Evolutionary conservation across 495 filamentous ascomycete species (phyloP).

Genomic region (Parathielavia appendiculata): DNA sequence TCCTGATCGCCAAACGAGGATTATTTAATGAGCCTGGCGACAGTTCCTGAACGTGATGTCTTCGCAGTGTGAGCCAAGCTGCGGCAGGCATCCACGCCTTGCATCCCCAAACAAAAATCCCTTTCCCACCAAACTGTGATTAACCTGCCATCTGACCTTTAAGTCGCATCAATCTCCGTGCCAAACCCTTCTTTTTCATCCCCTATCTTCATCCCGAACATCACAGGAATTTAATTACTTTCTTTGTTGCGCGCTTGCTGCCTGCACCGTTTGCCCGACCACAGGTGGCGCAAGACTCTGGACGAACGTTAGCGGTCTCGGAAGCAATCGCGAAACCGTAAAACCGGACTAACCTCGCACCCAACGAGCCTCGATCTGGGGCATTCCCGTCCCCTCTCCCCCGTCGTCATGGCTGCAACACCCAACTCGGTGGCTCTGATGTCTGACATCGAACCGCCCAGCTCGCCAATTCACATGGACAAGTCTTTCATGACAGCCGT

Average conservation of each 20-base stretch:
- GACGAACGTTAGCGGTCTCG: neutral
- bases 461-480: slow-evolving; percentile 30
- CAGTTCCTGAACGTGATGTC: slow-evolving; percentile 26
- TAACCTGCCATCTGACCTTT: neutral
- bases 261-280: slow-evolving; percentile 2
- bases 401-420: slow-evolving; percentile 31
- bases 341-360: neutral
- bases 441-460: slow-evolving; percentile 31
- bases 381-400: neutral
- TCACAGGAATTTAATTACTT: slow-evolving; percentile 1
- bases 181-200: neutral
- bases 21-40: slow-evolving; percentile 16
- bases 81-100: slow-evolving; percentile 23
- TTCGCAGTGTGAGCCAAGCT: slow-evolving; percentile 23
- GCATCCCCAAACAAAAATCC: slow-evolving; percentile 16
- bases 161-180: neutral
- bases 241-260: neutral
- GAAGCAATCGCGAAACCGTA: neutral
- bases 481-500: slow-evolving; percentile 34
- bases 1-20: slow-evolving; percentile 21
- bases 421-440: slow-evolving; percentile 28
- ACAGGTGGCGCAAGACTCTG: neutral
- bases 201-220: neutral
- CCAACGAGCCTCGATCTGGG: neutral
- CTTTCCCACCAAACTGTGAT: slow-evolving; percentile 5